These are phyloP conservation scores for Agastache rugosa DNA, from an alignment of 257 asterid genomes.

Conservation along the genomic window DNA sequence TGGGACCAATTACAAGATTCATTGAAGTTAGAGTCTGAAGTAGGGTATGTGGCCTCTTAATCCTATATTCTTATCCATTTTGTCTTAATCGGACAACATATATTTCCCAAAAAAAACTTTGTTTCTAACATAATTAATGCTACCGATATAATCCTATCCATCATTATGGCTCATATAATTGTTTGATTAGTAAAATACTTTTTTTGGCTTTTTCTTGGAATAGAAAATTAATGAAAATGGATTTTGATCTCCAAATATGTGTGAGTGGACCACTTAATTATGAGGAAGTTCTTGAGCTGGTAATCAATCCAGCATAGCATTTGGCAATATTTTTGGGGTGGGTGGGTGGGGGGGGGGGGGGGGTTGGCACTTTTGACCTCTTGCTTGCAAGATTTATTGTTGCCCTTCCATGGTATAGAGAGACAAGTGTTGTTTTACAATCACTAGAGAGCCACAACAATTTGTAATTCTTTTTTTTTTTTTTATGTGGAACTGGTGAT, in stretches of 20 bases:
- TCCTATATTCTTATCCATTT: slow-evolving; percentile 30
- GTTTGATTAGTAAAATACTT: background rate
- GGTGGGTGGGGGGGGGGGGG: background rate
- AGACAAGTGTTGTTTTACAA: slow-evolving; percentile 51
- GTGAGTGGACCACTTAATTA: slow-evolving; percentile 37
- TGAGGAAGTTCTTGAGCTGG: slow-evolving; percentile 31
- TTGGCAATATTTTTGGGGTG: background rate
- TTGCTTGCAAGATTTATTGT: slow-evolving; percentile 26
- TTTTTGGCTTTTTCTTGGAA: slow-evolving; percentile 27
- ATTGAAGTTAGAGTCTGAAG: slow-evolving; percentile 32
- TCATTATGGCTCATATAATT: slow-evolving; percentile 20
- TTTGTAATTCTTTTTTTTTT: background rate
- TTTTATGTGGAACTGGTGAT: slow-evolving; percentile 4
- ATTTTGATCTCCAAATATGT: slow-evolving; percentile 34
- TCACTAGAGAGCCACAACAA: slow-evolving; percentile 43
- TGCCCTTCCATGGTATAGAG: slow-evolving; percentile 59
- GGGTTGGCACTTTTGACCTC: slow-evolving; percentile 31
- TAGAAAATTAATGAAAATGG: slow-evolving; percentile 23
- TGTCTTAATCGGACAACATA: slow-evolving; percentile 32
- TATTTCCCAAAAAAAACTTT: background rate
- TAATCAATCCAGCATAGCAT: background rate
- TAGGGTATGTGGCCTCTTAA: slow-evolving; percentile 45
- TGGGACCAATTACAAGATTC: slow-evolving; percentile 31
- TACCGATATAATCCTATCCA: slow-evolving; percentile 11
- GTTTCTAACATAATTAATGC: slow-evolving; percentile 23